A percentile compares a stretch with the other conserved stretches of the same genome.
These are phyloP conservation scores for Fusarium chlamydosporum DNA, from an alignment of 2,329 filamentous ascomycete species.

Conservation along the genomic window DNA sequence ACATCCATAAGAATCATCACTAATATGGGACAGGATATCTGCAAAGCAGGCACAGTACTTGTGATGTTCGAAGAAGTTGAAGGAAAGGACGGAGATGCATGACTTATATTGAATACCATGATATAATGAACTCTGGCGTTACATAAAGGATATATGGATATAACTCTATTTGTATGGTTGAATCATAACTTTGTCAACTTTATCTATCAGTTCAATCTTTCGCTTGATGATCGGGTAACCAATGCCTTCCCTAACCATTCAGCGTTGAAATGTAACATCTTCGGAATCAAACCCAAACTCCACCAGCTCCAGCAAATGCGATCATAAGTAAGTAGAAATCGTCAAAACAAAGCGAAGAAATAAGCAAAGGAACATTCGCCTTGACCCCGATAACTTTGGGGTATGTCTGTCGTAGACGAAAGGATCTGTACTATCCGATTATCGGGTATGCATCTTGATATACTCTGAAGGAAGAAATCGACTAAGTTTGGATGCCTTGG, in stretches of 20 bases:
- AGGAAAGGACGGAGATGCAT: conserved; percentile 49
- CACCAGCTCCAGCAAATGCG: conserved; percentile 17
- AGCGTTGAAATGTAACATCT: conserved; percentile 13
- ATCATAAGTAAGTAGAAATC: neutral
- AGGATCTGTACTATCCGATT: conserved; percentile 10
- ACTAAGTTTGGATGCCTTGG: conserved; percentile 55
- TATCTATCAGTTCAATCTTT: neutral
- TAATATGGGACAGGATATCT: conserved; percentile 72
- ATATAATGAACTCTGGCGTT: conserved; percentile 31
- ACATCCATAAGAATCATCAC: neutral
- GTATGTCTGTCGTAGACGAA: conserved; percentile 13
- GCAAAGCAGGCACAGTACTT: conserved; percentile 80
- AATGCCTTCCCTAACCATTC: neutral
- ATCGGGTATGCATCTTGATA: conserved; percentile 53
- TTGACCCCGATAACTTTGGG: neutral
- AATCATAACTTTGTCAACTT: neutral
- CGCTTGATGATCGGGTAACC: neutral
- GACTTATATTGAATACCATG: conserved; percentile 29
- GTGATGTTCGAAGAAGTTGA: conserved; percentile 76
- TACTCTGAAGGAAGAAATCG: conserved; percentile 55
- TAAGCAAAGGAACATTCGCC: conserved; percentile 13
- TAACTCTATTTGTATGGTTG: conserved; percentile 16
- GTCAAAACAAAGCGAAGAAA: conserved; percentile 3
- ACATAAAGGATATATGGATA: conserved; percentile 32
- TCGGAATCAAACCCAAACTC: conserved; percentile 21